Percentiles rank a stretch among this genome's conserved stretches.
These are phyloP conservation scores for Saccharomycopsis sp. DNA, from an alignment of 805 yeast genomes.

Conservation along the genomic window DNA sequence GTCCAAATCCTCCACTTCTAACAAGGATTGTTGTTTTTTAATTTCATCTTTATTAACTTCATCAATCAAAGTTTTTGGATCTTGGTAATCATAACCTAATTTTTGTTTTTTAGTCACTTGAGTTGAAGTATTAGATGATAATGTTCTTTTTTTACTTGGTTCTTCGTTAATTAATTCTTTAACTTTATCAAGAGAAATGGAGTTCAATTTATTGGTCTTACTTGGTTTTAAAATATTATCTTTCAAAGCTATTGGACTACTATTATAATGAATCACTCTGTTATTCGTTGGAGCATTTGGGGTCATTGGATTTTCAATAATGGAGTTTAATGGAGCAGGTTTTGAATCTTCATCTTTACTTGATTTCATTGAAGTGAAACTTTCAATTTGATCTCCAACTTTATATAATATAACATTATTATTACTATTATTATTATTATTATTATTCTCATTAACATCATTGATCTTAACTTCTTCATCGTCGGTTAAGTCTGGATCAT, in stretches of 20 bases:
- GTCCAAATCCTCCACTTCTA: conserved; percentile 25
- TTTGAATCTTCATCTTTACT: too few relatives aligned
- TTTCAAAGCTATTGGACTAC: too few relatives aligned
- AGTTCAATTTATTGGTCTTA: background rate
- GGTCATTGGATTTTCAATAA: too few relatives aligned
- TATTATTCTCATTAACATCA: background rate
- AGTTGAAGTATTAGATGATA: background rate
- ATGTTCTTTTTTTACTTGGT: background rate
- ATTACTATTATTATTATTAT: background rate
- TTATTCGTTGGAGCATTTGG: background rate
- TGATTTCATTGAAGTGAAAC: background rate
- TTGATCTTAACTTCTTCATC: conserved; percentile 2
- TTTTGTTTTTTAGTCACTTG: conserved; percentile 4
- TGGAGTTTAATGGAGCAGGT: too few relatives aligned
- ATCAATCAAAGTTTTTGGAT: conserved; percentile 17
- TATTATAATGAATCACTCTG: too few relatives aligned
- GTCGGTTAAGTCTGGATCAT: conserved; percentile 17
- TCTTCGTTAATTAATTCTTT: conserved; percentile 2
- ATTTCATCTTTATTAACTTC: conserved; percentile 16
- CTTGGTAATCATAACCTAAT: conserved; percentile 16
- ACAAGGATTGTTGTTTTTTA: conserved; percentile 8
- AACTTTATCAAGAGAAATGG: conserved; percentile 9
- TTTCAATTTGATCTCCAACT: background rate
- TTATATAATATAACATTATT: background rate
- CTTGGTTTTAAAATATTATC: too few relatives aligned